Evolutionary conservation across 768 basidiomycete species (phyloP), one percentile per base, ranked within the genome.

Genomic region (Termitomyces sp.): DNA sequence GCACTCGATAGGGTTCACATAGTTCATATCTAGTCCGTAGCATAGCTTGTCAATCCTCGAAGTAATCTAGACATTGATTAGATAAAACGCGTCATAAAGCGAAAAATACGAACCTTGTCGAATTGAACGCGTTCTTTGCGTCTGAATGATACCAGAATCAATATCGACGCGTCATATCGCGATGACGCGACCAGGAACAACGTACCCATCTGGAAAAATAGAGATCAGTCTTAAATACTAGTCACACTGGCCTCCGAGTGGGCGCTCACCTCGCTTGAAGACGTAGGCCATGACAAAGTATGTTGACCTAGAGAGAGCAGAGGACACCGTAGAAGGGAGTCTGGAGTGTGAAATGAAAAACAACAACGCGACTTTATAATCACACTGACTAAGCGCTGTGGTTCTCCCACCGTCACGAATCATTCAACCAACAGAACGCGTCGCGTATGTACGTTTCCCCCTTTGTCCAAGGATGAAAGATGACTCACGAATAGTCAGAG

Each of bases 41-140:
- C 94, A 97, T 18, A 99, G 83, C 75, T 94, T 94, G 68, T 85
- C 83, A 62, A 94, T 85, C 64, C 92, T 79, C 10, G 90, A 84
- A 1, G 92, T 94, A 71, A 94, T 94, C 92, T 94, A 57, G 10
- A 31, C 18, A 56, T 51, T 61, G 66, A 52, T 52, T 3, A 16
- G 15, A 37, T 42, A 51, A 29, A 51, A 57, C 58, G 64, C 55
- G 48, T 48, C 33, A 51, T 58, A 58, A 55, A 47, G 49, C 54
- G 31, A 58, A 60, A 8, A 22, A 55, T 28, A 57, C 79, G 60
- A 64, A 88, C 93, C 81, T 96, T 96, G 68, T 96, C 94, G 66
- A 96, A 96, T 65, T 92, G 88, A 53, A 96, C 90, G 69, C 85
- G 88, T 73, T 96, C 94, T 73, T 93, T 94, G 62, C 93, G 91